Base-by-base conservation (phyloP, 1,139 yeast genomes). In the Protomyces pachydermus region DNA sequence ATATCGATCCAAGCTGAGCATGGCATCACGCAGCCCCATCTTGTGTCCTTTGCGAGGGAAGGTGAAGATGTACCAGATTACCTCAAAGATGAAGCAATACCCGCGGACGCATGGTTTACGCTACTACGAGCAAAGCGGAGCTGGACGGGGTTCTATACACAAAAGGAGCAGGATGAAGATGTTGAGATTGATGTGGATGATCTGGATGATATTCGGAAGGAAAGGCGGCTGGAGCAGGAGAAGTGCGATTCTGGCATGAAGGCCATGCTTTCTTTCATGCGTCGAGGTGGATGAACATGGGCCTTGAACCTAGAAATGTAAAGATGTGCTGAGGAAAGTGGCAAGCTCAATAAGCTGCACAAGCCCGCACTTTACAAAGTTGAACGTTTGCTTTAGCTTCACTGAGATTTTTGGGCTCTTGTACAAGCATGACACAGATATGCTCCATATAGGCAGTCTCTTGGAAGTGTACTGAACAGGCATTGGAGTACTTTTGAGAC, bases 81-180 rank as follows among this genome's bases (percentile, higher is more conserved):
- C 23, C 48, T 42, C 48, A 35, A 28, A 34, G 37, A 28, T 4
- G 55, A 52, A n/a, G 50, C 23, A n/a, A 35, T 57, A 1, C 23
- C 48, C 5, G 55, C 55, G 2, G 61, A 57, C 25, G 62, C 25
- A 10, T 58, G 62, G 62, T 20, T 58, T 16, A 38, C 42, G n/a
- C 32, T 28, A 10, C 62, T 52, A 23, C 53, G 46, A 14, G 23
- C 25, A 14, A 51, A 52, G 23, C 51, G 62, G 5, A 55, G 42
- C 42, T 58, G 62, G 62, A 58, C 62, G 10, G 62, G 62, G 2
- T 58, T 39, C 56, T 58, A 58, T 28, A 58, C 62, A 23, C 45
- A 39, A 42, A 28, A 28, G n/a, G 62, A 58, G 34, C 45, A 51
- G 32, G 56, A 58, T 48, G 62, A 58, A 14, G 62, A 55, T 12